Conservation (phyloP, 306 rosid genomes). For the Sicyos edulis region DNA sequence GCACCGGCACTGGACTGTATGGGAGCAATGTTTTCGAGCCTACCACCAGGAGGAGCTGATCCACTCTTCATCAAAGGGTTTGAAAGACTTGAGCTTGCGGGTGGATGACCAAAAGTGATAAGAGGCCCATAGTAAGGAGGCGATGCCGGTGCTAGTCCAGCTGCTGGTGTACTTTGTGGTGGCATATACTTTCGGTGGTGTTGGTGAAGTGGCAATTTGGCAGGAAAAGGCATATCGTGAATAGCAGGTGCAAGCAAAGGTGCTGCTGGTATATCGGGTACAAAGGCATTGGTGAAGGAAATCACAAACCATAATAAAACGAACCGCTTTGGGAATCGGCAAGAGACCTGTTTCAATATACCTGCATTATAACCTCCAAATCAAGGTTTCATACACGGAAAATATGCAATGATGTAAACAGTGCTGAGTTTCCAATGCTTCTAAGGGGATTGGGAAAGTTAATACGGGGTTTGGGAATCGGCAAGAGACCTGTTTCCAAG, state of each 20-base stretch:
- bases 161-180: conserved; percentile 31
- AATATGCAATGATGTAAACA: neutral
- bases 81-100: conserved; percentile 48
- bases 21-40: conserved; percentile 54
- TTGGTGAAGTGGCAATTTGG: conserved; percentile 27
- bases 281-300: conserved; percentile 30
- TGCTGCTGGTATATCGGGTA: conserved; percentile 24
- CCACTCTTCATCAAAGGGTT: conserved; percentile 47
- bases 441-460: conserved; percentile 7
- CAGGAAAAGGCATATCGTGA: conserved; percentile 42
- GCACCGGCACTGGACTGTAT: conserved; percentile 42
- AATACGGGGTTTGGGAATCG: too few relatives aligned
- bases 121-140: conserved; percentile 48
- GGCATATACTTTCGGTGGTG: conserved; percentile 31
- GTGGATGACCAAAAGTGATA: conserved; percentile 38
- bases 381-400: conserved; percentile 2
- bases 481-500: too few relatives aligned
- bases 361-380: conserved; percentile 38
- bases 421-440: neutral
- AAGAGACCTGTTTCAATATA: conserved; percentile 28
- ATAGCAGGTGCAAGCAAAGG: conserved; percentile 32
- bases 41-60: conserved; percentile 44
- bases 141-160: conserved; percentile 33
- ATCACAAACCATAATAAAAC: conserved; percentile 42
- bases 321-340: conserved; percentile 39